Evolutionary conservation across 352 stramenopile species (phyloP).

Genomic region (Pythium sukuiense): DNA sequence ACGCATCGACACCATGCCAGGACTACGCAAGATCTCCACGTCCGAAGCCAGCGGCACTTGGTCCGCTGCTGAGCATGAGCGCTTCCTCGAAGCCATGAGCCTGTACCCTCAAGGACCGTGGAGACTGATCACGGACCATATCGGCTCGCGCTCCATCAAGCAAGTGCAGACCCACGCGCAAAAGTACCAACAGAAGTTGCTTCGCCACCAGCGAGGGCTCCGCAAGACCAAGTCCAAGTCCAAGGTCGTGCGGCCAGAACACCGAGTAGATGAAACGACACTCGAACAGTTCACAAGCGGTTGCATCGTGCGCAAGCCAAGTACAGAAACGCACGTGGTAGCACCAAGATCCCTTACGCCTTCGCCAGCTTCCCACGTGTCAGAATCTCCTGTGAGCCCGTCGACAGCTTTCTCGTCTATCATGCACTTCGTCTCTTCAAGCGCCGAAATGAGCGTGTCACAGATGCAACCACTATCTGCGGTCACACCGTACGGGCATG

Average conservation of each 20-base stretch:
- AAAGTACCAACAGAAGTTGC: slow-evolving; percentile 84
- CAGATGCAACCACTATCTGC: no score
- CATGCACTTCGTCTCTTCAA: no score
- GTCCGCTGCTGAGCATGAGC: slow-evolving; percentile 68
- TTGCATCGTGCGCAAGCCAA: slow-evolving; percentile 17
- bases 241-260: slow-evolving; percentile 26
- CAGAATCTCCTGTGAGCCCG: no score
- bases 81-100: slow-evolving; percentile 77
- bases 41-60: slow-evolving; percentile 37
- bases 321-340: no score
- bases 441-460: no score
- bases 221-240: slow-evolving; percentile 68
- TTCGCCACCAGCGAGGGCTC: slow-evolving; percentile 62
- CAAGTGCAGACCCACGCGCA: slow-evolving; percentile 80
- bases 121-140: slow-evolving; percentile 66
- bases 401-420: no score
- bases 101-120: slow-evolving; percentile 65
- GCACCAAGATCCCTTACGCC: no score
- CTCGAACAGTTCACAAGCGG: slow-evolving; percentile 17
- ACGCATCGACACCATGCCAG: background rate
- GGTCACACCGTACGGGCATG: no score
- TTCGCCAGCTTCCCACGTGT: no score
- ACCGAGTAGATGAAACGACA: slow-evolving; percentile 22
- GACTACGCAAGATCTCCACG: background rate
- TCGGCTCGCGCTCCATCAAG: slow-evolving; percentile 77